Conservation (phyloP, 768 basidiomycete genomes). For the Fomitopsis serialis region DNA sequence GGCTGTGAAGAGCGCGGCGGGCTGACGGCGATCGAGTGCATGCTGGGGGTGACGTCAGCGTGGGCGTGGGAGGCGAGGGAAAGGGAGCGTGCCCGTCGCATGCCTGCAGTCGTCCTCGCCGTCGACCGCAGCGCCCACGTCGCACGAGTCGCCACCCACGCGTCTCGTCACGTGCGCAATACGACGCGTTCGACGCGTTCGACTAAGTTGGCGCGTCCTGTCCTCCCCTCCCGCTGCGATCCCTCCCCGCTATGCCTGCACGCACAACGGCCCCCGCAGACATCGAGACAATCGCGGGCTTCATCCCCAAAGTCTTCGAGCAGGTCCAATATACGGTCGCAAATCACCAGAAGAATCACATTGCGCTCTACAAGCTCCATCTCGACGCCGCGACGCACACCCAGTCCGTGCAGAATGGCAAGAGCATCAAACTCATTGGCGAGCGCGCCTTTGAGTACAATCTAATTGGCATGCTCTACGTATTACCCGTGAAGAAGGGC, state of each 20-base stretch:
- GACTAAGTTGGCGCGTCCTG: no score
- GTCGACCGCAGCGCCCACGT: no score
- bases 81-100: no score
- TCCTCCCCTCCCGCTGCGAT: no score
- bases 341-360: constrained; percentile 88
- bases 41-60: neutral
- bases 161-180: no score
- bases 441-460: constrained; percentile 71
- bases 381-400: constrained; percentile 50
- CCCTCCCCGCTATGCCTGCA: constrained; percentile 24
- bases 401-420: constrained; percentile 44
- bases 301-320: constrained; percentile 66
- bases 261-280: constrained; percentile 14
- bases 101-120: no score
- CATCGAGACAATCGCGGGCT: constrained; percentile 23
- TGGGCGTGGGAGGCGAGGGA: no score
- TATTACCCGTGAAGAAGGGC: constrained; percentile 78
- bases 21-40: constrained; percentile 4
- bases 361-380: constrained; percentile 79
- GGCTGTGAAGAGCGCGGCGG: constrained; percentile 16
- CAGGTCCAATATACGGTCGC: constrained; percentile 69
- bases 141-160: no score
- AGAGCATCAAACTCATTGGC: constrained; percentile 54
- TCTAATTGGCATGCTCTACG: constrained; percentile 56
- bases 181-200: no score